Evolutionary conservation across 2,329 filamentous ascomycete species (phyloP), one percentile per base, ranked within the genome.

Genomic region (Fusarium xyrophilum): DNA sequence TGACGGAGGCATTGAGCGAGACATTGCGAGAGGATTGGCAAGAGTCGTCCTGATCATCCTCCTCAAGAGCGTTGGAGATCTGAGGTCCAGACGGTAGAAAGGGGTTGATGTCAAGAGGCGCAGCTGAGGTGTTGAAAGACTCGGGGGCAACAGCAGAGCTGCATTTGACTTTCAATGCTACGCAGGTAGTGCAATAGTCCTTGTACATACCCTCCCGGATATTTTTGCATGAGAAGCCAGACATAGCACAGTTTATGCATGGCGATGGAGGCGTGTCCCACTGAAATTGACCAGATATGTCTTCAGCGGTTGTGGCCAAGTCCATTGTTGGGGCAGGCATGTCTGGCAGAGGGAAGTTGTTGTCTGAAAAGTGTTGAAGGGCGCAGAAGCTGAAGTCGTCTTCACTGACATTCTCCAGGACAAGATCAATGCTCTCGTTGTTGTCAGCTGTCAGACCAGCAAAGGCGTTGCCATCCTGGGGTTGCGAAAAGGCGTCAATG

Each of bases 131-230:
- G 47, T 79, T 76, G 42, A 80, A 69, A 53, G 75, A 76, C 63
- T 76, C 76, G 40, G 76, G 74, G 36, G 76, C 72, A 30, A 76
- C 68, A 25, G 81, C 85, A 65, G 89, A 85, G 76, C 86, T 89
- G 76, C 87, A 89, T 38, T 83, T 81, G 68, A 83, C 79, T n/a
- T 82, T 81, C 35, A 89, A 78, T 17, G 87, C 87, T 46, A 89
- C 86, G 70, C 88, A 89, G 70, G 83, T 87, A 32, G 87, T 89
- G 72, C 87, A 89, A 67, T 86, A 88, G 62, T 86, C 85, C 76
- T 83, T 85, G 74, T 85, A 84, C 71, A 82, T 80, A 83, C 86
- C 87, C 76, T 89, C 87, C 35, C 82, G 77, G 61, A 89, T 86
- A 35, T 80, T 82, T 77, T 89, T 89, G 82, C 87, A 89, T 42